Evolutionary conservation across 2,329 filamentous ascomycete genomes (phyloP), one percentile per base, ranked within the genome.

Genomic region (Domatiomyces globalis): DNA sequence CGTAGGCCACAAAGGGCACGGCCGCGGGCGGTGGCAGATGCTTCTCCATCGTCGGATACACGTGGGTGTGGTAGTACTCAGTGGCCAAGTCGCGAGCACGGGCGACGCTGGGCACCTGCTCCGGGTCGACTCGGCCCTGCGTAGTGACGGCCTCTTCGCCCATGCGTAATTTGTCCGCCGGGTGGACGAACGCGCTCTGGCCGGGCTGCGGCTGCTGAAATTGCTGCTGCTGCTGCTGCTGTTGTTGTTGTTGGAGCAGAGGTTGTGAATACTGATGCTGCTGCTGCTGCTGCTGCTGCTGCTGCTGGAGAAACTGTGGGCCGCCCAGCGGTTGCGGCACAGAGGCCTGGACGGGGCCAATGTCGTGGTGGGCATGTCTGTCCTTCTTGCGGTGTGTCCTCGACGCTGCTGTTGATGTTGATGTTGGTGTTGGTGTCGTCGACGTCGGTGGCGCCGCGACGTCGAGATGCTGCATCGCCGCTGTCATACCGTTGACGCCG

Each of bases 41-140:
- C 53, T 85, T 85, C 69, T 96, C 90, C 71, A 96, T 94, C 2
- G 92, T 98, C 17, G 90, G 88, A 66, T 95, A 96, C 49, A 94
- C 76, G 66, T 95, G 85, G 60, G 77, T 81, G 60, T 94, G 78
- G 65, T 90, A 98, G 70, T 89, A 84, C 58, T 84, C 82, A 58
- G 92, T 86, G 6, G 86, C 77, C 6, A 79, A 69, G 67, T 98
- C 92, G 71, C 92, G 81, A 60, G 88, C 86, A 60, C 83, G 71
- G 10, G 92, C 89, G 48, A 98, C 79, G 64, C 89, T 95, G 43
- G 92, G 92, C 61, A 95, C 86, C 62, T 95, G 87, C 63, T 96
- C 88, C 17, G 88, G 82, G 55, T 95, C 87, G 50, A 96, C 85
- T 62, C 82, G 80, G 49, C 81, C 80, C 69, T 85, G 82, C 7